These are phyloP conservation scores for Pseudoperonospora humuli DNA, from an alignment of 352 stramenopile species.

Conservation along the genomic window DNA sequence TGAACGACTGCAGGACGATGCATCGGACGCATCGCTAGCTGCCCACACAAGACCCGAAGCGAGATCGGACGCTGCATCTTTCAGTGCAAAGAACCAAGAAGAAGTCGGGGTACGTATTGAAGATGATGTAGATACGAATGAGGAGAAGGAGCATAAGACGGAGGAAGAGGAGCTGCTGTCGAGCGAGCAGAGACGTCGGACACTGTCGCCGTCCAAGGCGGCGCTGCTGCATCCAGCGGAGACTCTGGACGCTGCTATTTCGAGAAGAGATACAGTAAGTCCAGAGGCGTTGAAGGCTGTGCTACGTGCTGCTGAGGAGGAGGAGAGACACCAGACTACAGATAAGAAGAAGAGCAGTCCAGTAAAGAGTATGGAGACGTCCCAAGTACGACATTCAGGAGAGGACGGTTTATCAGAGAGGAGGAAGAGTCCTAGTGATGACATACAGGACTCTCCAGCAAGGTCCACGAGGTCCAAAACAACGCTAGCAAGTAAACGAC, in stretches of 20 bases:
- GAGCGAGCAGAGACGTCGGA: conserved; percentile 8
- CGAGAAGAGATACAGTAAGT: conserved; percentile 28
- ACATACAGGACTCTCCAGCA: conserved; percentile 5
- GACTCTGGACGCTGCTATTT: conserved; percentile 16
- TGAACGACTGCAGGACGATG: neutral
- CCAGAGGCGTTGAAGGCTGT: conserved; percentile 26
- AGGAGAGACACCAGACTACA: neutral
- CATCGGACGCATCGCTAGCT: neutral
- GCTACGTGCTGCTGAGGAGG: conserved; percentile 6
- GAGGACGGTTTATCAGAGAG: conserved; percentile 2
- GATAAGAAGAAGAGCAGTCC: neutral
- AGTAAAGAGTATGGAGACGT: neutral
- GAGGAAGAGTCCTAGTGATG: neutral
- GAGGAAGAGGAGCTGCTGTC: conserved; percentile 9
- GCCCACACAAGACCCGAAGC: neutral
- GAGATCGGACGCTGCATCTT: neutral
- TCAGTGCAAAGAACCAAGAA: neutral
- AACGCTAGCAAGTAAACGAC: conserved; percentile 5
- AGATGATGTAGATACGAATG: neutral
- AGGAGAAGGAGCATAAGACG: conserved; percentile 2
- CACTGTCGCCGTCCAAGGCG: conserved; percentile 43
- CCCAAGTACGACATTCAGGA: neutral
- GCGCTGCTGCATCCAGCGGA: conserved; percentile 23
- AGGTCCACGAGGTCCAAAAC: conserved; percentile 6
- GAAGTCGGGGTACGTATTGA: neutral